A percentile compares a stretch with the other conserved stretches of the same genome.
Conservation (phyloP, 352 stramenopile species). For the Phytophthora idaei region DNA sequence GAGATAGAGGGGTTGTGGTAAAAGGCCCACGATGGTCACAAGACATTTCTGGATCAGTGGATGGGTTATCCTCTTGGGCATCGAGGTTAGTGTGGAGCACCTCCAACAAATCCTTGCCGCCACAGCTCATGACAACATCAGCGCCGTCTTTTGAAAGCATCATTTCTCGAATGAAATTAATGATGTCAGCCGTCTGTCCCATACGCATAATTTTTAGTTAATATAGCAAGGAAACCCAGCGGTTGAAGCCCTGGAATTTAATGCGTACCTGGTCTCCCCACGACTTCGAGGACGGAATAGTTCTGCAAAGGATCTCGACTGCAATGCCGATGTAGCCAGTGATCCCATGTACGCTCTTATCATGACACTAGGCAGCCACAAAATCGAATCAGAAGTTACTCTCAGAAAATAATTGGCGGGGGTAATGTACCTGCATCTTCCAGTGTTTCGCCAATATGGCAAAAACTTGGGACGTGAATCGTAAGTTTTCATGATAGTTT, state of each 20-base stretch:
- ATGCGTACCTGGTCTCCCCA: slow-evolving; percentile 27
- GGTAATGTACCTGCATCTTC: slow-evolving; percentile 38
- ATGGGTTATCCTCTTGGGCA: not conserved
- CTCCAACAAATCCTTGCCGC: slow-evolving; percentile 47
- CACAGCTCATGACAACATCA: slow-evolving; percentile 56
- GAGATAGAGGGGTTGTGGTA: not conserved
- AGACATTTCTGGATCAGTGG: not conserved
- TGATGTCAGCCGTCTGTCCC: slow-evolving; percentile 55
- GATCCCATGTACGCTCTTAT: slow-evolving; percentile 46
- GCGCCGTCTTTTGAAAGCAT: slow-evolving; percentile 52
- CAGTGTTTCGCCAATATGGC: slow-evolving; percentile 60
- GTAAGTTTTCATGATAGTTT: slow-evolving; percentile 46
- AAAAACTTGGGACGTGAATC: slow-evolving; percentile 63
- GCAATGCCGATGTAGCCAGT: slow-evolving; percentile 70
- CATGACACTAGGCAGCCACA: slow-evolving; percentile 8
- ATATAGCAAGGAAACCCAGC: not conserved
- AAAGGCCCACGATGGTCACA: not conserved
- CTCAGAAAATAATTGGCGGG: not conserved
- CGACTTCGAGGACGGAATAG: slow-evolving; percentile 22
- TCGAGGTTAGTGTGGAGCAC: slow-evolving; percentile 28
- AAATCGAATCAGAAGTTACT: slow-evolving; percentile 4
- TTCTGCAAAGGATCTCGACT: slow-evolving; percentile 47
- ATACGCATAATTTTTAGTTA: not conserved
- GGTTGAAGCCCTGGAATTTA: not conserved
- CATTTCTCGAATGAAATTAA: slow-evolving; percentile 69